Evolutionary conservation across 148 eudicot species (phyloP).

Genomic region (Limonium bicolor): DNA sequence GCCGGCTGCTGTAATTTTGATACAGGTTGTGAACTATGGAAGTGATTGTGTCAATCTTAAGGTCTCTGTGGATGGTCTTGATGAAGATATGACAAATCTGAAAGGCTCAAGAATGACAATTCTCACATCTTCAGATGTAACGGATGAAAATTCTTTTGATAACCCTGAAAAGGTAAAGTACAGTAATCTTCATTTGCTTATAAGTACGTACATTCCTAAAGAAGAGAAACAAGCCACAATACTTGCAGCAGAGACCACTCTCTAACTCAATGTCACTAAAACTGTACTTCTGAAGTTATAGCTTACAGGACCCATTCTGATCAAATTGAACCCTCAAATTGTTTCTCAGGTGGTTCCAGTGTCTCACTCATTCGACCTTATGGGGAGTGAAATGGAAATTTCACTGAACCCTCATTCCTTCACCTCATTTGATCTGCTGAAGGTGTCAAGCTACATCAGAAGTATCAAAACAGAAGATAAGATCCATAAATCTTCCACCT

Average conservation of each 20-base stretch:
- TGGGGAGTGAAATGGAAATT: slow-evolving; percentile 17
- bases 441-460: slow-evolving; percentile 14
- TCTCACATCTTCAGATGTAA: slow-evolving; percentile 45
- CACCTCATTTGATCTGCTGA: slow-evolving; percentile 43
- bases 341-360: slow-evolving; percentile 37
- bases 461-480: slow-evolving; percentile 9
- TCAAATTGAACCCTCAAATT: no score
- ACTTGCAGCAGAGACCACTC: no score
- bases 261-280: no score
- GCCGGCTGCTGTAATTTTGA: no score
- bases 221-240: neutral
- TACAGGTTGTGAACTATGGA: slow-evolving; percentile 77
- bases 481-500: slow-evolving; percentile 15
- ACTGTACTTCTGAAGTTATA: no score
- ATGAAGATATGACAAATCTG: slow-evolving; percentile 14
- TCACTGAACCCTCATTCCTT: slow-evolving; percentile 43
- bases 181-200: neutral
- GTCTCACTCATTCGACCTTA: slow-evolving; percentile 15
- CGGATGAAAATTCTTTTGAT: slow-evolving; percentile 81
- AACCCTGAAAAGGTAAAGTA: slow-evolving; percentile 77
- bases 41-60: slow-evolving; percentile 29
- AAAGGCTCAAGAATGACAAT: slow-evolving; percentile 34
- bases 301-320: no score
- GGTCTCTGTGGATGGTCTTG: slow-evolving; percentile 30
- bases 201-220: neutral